Evolutionary conservation across 2,329 filamentous ascomycete genomes (phyloP).

Genomic region (Fusarium sulawesiense): DNA sequence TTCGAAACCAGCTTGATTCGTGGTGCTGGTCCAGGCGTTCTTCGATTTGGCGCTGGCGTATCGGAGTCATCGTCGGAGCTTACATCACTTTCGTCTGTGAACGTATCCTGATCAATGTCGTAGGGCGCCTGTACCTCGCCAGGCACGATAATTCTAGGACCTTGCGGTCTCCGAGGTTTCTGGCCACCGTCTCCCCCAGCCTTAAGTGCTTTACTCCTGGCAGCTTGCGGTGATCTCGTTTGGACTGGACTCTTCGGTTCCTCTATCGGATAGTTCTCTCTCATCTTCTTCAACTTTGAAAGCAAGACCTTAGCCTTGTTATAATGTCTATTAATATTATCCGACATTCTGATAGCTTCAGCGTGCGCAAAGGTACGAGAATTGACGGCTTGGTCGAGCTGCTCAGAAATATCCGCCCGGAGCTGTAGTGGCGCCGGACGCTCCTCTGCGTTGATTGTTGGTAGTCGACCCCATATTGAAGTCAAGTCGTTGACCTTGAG

Average conservation of each 20-base stretch:
- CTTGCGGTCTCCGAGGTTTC: slow-evolving; percentile 58
- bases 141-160: slow-evolving; percentile 72
- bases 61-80: slow-evolving; percentile 64
- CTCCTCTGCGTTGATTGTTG: slow-evolving; percentile 59
- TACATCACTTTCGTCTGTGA: slow-evolving; percentile 64
- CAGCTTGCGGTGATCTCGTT: slow-evolving; percentile 65
- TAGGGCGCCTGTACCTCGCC: slow-evolving; percentile 75
- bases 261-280: slow-evolving; percentile 68
- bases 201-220: slow-evolving; percentile 62
- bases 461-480: slow-evolving; percentile 66
- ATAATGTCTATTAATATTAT: slow-evolving; percentile 72
- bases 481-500: slow-evolving; percentile 67
- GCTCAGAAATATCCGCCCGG: slow-evolving; percentile 70
- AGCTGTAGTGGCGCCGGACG: slow-evolving; percentile 63
- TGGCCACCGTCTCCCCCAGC: slow-evolving; percentile 58
- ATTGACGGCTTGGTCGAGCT: slow-evolving; percentile 64
- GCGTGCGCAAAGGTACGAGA: slow-evolving; percentile 69
- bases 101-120: slow-evolving; percentile 71
- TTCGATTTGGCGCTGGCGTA: slow-evolving; percentile 51
- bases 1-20: slow-evolving; percentile 62
- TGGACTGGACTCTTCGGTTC: slow-evolving; percentile 64
- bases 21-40: slow-evolving; percentile 53
- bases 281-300: slow-evolving; percentile 69
- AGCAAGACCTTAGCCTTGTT: slow-evolving; percentile 69
- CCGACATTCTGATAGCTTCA: slow-evolving; percentile 71